Conservation (phyloP, 768 basidiomycete species). For the Tremella fuciformis region DNA sequence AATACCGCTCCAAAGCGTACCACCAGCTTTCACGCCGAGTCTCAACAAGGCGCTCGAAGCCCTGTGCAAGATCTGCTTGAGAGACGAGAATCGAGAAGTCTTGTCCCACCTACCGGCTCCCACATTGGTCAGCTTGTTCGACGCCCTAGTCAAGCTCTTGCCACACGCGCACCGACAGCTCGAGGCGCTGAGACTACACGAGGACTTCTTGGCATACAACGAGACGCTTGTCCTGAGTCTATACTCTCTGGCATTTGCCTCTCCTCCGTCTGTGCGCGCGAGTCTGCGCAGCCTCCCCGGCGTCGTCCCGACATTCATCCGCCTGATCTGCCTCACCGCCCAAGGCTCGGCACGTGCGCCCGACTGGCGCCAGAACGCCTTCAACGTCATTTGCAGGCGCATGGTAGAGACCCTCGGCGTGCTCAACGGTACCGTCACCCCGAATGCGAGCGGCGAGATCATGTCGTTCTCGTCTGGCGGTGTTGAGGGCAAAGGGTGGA, state of each 20-base stretch:
- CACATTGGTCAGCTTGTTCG: slow-evolving; percentile 64
- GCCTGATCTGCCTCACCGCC: slow-evolving; percentile 38
- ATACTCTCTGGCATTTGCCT: slow-evolving; percentile 80
- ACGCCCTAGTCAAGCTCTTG: slow-evolving; percentile 73
- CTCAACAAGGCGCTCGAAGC: slow-evolving; percentile 65
- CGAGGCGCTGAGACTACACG: slow-evolving; percentile 54
- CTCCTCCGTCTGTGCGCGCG: slow-evolving; percentile 70
- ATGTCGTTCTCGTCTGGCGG: slow-evolving; percentile 34
- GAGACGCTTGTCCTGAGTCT: slow-evolving; percentile 78
- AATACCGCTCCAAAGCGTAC: slow-evolving; percentile 54
- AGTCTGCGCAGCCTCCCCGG: slow-evolving; percentile 67
- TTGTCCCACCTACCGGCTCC: slow-evolving; percentile 60
- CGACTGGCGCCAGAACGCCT: slow-evolving; percentile 33
- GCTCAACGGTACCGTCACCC: slow-evolving; percentile 36
- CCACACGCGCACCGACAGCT: slow-evolving; percentile 77
- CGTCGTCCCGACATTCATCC: slow-evolving; percentile 64
- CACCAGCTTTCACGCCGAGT: slow-evolving; percentile 60
- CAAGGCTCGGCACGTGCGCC: background rate
- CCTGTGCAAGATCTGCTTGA: slow-evolving; percentile 72
- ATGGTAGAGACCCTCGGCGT: slow-evolving; percentile 49
- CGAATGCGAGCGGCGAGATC: slow-evolving; percentile 14
- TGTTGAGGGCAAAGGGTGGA: slow-evolving; percentile 35
- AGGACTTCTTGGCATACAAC: slow-evolving; percentile 68
- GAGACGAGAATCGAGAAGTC: slow-evolving; percentile 73
- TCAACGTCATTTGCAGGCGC: slow-evolving; percentile 46